Evolutionary conservation across 2,329 filamentous ascomycete genomes (phyloP).

Genomic region (Drechslera avenae): DNA sequence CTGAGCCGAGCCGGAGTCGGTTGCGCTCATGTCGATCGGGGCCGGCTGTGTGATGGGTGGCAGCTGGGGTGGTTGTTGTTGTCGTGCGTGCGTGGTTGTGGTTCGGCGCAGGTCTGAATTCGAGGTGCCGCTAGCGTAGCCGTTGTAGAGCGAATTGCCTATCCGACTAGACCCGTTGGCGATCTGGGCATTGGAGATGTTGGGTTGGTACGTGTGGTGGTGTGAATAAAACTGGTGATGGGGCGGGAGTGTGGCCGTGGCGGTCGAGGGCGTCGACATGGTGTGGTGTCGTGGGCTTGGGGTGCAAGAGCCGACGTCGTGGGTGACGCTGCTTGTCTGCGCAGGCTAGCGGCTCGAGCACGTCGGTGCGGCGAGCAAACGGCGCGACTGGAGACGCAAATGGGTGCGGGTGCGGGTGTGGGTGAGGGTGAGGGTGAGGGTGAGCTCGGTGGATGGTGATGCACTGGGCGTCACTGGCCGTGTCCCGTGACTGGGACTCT

Average conservation of each 20-base stretch:
- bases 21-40: constrained; percentile 34
- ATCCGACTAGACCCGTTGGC: constrained; percentile 40
- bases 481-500: constrained; percentile 24
- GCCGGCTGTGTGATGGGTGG: constrained; percentile 32
- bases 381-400: background rate
- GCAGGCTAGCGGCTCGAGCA: constrained; percentile 23
- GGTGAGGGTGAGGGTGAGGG: too few relatives aligned
- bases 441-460: constrained; percentile 15
- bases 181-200: constrained; percentile 44
- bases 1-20: constrained; percentile 19
- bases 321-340: constrained; percentile 29
- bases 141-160: constrained; percentile 47
- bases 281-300: constrained; percentile 27
- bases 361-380: constrained; percentile 21
- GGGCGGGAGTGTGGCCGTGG: constrained; percentile 49
- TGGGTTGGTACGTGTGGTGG: constrained; percentile 45
- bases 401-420: background rate
- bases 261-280: constrained; percentile 54
- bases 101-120: constrained; percentile 47
- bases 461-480: constrained; percentile 16
- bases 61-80: constrained; percentile 39
- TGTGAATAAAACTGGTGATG: constrained; percentile 50
- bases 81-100: constrained; percentile 34
- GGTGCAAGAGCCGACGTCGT: constrained; percentile 34
- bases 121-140: constrained; percentile 45